Conservation (phyloP, 2,329 filamentous ascomycete genomes). For the Fusarium guadeloupense region DNA sequence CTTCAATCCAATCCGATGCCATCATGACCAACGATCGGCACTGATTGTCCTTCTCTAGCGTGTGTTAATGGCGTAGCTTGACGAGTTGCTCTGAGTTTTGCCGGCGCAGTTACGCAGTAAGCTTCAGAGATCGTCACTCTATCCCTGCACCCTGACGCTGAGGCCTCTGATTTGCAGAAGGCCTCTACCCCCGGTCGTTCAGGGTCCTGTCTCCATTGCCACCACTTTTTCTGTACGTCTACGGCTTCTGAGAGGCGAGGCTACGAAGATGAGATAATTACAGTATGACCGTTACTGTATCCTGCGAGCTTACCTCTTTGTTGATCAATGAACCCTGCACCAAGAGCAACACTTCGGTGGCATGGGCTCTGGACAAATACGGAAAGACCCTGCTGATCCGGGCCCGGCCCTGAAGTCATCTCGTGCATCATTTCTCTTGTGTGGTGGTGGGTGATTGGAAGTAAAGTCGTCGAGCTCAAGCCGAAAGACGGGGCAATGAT, state of each 20-base stretch:
- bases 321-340: conserved; percentile 14
- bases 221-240: conserved; percentile 2
- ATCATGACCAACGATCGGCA: conserved; percentile 34
- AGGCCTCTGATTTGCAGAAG: conserved; percentile 16
- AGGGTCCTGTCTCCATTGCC: conserved; percentile 37
- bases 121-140: conserved; percentile 30
- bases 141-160: conserved; percentile 20
- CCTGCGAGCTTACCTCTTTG: not conserved
- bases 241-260: conserved; percentile 13
- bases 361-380: conserved; percentile 8
- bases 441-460: conserved; percentile 19
- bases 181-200: conserved; percentile 23
- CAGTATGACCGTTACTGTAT: conserved; percentile 23
- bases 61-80: conserved; percentile 40
- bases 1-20: conserved; percentile 30
- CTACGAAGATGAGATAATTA: conserved; percentile 28
- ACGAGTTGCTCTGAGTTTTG: conserved; percentile 9
- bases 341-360: conserved; percentile 11
- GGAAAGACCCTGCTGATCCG: conserved; percentile 43
- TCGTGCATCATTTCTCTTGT: conserved; percentile 17
- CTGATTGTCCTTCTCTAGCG: conserved; percentile 41
- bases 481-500: conserved; percentile 30
- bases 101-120: conserved; percentile 23
- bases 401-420: conserved; percentile 36
- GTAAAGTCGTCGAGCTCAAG: conserved; percentile 10